Evolutionary conservation across 192 early-diverging fungal species (phyloP).

Genomic region (Obelidium mucronatum): DNA sequence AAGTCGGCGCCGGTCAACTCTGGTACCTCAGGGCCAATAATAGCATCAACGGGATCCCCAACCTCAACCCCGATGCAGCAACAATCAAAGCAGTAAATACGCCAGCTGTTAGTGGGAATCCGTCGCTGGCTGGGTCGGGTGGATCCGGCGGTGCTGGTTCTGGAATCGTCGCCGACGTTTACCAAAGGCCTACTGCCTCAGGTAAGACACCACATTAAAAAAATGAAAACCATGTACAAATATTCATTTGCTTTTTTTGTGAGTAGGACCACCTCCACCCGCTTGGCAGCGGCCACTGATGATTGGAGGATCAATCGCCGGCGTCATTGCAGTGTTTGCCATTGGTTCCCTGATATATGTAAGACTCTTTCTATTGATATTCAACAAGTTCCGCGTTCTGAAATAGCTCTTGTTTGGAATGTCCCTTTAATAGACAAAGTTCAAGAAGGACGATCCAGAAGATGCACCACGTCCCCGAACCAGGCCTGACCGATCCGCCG

Average conservation of each 20-base stretch:
- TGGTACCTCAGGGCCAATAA: slow-evolving; percentile 4
- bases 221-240: no score
- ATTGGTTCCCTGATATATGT: background rate
- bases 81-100: background rate
- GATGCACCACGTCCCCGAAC: no score
- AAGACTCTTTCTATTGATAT: background rate
- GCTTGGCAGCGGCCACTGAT: background rate
- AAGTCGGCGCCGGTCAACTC: slow-evolving; percentile 18
- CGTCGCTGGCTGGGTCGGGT: background rate
- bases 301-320: background rate
- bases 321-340: background rate
- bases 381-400: no score
- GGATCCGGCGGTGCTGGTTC: background rate
- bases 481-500: no score
- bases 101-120: slow-evolving; percentile 2
- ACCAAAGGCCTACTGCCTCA: no score
- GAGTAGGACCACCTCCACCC: no score
- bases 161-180: no score
- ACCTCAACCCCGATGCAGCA: background rate
- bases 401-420: no score
- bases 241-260: no score
- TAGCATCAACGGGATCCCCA: background rate
- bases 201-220: no score
- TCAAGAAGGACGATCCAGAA: background rate
- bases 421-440: background rate